Evolutionary conservation across 768 basidiomycete species (phyloP), one percentile per base, ranked within the genome.

Genomic region (Candolleomyces eurysporus): DNA sequence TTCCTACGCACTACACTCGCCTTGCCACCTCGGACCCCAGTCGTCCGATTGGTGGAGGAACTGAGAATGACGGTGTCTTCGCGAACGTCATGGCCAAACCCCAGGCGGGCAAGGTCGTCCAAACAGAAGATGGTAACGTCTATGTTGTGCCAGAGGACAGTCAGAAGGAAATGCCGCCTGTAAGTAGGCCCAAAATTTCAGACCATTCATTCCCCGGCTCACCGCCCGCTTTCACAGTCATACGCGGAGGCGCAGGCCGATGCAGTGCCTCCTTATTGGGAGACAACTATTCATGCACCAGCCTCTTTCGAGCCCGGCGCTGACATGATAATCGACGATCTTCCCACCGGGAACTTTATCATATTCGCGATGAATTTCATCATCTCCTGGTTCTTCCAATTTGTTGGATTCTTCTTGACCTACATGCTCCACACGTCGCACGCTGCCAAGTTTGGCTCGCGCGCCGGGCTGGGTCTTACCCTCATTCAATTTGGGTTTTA

Each of bases 351-450:
- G 55, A 88, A 90, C 4, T 70, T 86, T 67, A 74, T 84, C 73
- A 72, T 87, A n/a, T 96, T 94, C 75, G 68, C 85, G 64, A 79
- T 85, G 76, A 94, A 92, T 73, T 72, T 90, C 59, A 84, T 95
- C 77, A 87, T 93, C 60, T 96, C 94, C 7, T 91, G 91, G 77
- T 94, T 95, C 77, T 98, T 99, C 89, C 95, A 98, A 76, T 96
- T 98, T 73, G 84, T 96, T 68, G 96, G 93, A 56, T 94, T 92
- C 81, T 74, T 91, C 61, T 83, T 99, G 76, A 97, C 96, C 0
- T 97, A 94, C 68, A 87, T 98, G 66, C 87, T 98, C 2, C 90
- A 92, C 75, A 88, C 88, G 13, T 90, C 94, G 1, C 96, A 98
- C 70, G 94, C 97, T 0, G 92, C 90, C 62, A 96, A 95, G 73